Conservation (phyloP, 345 rosid genomes). For the Leavenworthia alabamica region DNA sequence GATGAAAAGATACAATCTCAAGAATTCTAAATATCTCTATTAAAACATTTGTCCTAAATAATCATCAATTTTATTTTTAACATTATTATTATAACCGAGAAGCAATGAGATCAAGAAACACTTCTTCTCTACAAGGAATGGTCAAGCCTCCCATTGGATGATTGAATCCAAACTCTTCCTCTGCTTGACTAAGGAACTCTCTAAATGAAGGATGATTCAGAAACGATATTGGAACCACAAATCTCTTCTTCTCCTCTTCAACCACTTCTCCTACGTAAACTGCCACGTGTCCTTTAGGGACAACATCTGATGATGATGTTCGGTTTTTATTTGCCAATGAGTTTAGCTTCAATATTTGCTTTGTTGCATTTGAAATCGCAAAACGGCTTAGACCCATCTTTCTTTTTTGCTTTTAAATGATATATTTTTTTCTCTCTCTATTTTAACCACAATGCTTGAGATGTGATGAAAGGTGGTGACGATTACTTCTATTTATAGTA, state of each 20-base stretch:
- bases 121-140: constrained; percentile 39
- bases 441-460: constrained; percentile 16
- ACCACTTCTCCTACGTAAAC: constrained; percentile 41
- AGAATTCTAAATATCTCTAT: background rate
- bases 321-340: constrained; percentile 20
- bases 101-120: constrained; percentile 30
- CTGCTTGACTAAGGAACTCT: constrained; percentile 38
- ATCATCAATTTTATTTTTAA: background rate
- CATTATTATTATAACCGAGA: constrained; percentile 12
- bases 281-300: constrained; percentile 44
- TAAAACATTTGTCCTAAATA: background rate
- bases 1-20: constrained; percentile 14
- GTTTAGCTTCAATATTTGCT: constrained; percentile 26
- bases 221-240: constrained; percentile 38
- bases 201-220: constrained; percentile 41
- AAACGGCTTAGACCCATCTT: constrained; percentile 27
- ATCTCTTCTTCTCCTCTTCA: constrained; percentile 35
- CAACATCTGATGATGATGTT: constrained; percentile 30
- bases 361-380: constrained; percentile 29
- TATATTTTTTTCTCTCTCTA: background rate
- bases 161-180: constrained; percentile 48
- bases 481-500: constrained; percentile 22
- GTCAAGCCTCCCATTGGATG: constrained; percentile 49
- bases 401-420: background rate
- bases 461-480: constrained; percentile 4